Conservation (phyloP, 163 green algal genomes). For the Smithsoniella earleae region DNA sequence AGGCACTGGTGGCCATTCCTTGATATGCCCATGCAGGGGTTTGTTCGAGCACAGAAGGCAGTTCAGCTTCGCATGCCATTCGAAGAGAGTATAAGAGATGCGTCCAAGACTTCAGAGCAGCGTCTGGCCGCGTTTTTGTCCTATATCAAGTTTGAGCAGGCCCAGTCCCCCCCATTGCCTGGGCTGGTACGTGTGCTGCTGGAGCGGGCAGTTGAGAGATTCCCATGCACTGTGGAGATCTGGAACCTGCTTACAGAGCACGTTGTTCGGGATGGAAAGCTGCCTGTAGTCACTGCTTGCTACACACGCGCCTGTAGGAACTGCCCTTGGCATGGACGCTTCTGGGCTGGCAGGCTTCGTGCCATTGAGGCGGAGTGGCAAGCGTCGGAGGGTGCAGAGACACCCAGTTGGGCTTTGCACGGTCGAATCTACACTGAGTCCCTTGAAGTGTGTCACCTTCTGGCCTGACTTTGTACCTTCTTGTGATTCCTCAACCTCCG, state of each 20-base stretch:
- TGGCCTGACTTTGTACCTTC: too few species aligned
- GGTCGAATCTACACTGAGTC: conserved; percentile 40
- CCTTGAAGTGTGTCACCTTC: conserved; percentile 34
- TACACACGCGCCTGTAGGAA: conserved; percentile 68
- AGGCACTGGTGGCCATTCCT: too few species aligned
- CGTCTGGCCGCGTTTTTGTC: conserved; percentile 66
- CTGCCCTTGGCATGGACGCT: conserved; percentile 71
- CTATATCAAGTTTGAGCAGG: conserved; percentile 75
- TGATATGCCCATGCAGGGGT: neutral
- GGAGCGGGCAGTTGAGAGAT: conserved; percentile 68
- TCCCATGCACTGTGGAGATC: conserved; percentile 70
- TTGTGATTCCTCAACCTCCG: too few species aligned
- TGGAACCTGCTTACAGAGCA: conserved; percentile 46
- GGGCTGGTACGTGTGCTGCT: conserved; percentile 42
- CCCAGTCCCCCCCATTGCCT: conserved; percentile 43
- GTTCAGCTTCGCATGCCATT: conserved; percentile 32
- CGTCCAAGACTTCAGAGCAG: conserved; percentile 37
- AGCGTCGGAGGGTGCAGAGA: too few species aligned
- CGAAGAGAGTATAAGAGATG: conserved; percentile 33
- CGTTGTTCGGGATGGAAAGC: too few species aligned
- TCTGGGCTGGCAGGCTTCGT: conserved; percentile 61
- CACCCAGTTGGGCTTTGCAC: too few species aligned
- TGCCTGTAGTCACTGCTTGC: too few species aligned
- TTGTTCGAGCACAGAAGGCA: neutral
- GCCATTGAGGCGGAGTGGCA: conserved; percentile 45